A percentile compares a stretch with the other conserved stretches of the same genome.
Conservation (phyloP, 2,329 filamentous ascomycete species). For the Claviceps humidiphila region DNA sequence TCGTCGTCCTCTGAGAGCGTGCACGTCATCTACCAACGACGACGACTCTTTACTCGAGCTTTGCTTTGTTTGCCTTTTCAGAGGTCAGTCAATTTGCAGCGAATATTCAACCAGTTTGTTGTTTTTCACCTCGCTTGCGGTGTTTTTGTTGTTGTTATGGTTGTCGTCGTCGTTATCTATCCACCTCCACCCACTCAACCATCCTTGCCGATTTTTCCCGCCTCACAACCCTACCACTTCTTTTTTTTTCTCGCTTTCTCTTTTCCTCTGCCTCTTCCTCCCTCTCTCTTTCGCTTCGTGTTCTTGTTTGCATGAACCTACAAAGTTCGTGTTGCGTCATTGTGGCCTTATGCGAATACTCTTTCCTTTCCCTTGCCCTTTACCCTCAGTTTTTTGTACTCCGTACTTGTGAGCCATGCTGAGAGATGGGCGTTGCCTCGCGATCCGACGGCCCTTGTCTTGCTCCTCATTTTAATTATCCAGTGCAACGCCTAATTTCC, state of each 20-base stretch:
- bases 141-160: conserved; percentile 1
- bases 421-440: neutral
- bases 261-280: neutral
- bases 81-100: conserved; percentile 7
- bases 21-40: neutral
- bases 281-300: neutral
- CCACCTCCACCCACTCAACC: neutral
- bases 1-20: neutral
- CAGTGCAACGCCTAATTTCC: neutral
- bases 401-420: neutral
- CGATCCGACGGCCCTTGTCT: neutral
- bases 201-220: conserved; percentile 3
- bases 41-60: neutral
- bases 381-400: neutral
- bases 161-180: neutral
- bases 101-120: neutral
- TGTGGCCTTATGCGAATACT: neutral
- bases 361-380: neutral
- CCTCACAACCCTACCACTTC: conserved; percentile 1
- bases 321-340: neutral
- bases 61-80: neutral
- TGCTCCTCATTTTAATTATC: neutral
- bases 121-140: conserved; percentile 2
- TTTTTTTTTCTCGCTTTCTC: neutral
- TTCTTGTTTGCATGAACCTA: neutral